Percentiles rank a stretch among this genome's conserved stretches.
phyloP scores from a whole-genome alignment of 257 asterid species.

The Salvia miltiorrhiza region DNA sequence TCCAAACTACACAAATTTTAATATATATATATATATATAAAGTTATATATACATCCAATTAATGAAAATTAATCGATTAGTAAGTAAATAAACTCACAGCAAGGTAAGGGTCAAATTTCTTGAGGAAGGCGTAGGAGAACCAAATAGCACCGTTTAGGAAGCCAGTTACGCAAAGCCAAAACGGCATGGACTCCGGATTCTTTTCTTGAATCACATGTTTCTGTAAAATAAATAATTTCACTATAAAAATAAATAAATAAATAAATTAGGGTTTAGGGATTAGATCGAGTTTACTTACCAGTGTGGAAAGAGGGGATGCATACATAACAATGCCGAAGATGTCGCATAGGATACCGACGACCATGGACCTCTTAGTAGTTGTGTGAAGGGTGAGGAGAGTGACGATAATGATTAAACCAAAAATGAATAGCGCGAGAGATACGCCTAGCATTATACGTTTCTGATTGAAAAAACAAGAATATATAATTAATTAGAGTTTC shows the following conservation, averaged over 20 bases:
- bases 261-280: neutral
- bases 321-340: constrained; percentile 54
- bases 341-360: constrained; percentile 47
- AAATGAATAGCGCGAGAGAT: neutral
- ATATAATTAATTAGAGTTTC: too few relatives aligned
- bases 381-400: constrained; percentile 34
- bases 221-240: neutral
- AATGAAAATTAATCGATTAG: too few relatives aligned
- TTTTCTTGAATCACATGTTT: constrained; percentile 28
- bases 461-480: too few relatives aligned
- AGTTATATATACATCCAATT: too few relatives aligned
- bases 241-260: too few relatives aligned
- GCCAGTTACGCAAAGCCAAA: constrained; percentile 49
- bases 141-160: neutral
- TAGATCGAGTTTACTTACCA: too few relatives aligned
- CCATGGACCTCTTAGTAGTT: constrained; percentile 28
- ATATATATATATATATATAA: too few relatives aligned
- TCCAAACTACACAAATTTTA: too few relatives aligned
- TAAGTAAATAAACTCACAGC: neutral
- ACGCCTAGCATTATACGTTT: too few relatives aligned
- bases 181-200: constrained; percentile 57
- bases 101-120: neutral
- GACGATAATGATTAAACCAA: constrained; percentile 19
- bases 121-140: neutral
- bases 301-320: constrained; percentile 51